Evolutionary conservation across 257 asterid genomes (phyloP), one percentile per base, ranked within the genome.

Genomic region (Parsonsia alboflavescens): DNA sequence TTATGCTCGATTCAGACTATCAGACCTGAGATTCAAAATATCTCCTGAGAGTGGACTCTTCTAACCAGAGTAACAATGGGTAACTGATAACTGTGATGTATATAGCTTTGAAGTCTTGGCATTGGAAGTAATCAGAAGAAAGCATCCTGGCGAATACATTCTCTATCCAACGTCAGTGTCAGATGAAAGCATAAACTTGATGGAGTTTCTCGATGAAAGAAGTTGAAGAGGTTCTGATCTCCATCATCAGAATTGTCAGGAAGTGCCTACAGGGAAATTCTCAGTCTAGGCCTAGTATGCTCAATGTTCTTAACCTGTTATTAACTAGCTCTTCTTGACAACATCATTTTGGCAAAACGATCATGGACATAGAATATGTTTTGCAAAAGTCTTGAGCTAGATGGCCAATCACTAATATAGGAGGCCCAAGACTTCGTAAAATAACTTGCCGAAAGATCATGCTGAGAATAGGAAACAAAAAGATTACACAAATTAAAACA

Each of bases 51-150:
- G 65, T 7, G 2, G 73, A 73, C 12, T 84, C 83, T 1, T 78
- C 78, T 12, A 69, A 84, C 50, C 79, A 81, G 78, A 73, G 80
- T 36, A 16, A n/a, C 70, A 75, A 57, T 84, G 57, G 41, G 75
- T 79, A 63, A 70, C 9, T 11, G 79, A 73, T 21, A 82, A 66
- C 5, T 77, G 82, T 52, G 87, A 84, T 67, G 81, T 81, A 6
- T 84, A 78, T 65, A 84, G 87, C 68, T 81, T 84, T 48, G 83
- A 85, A 17, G 80, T 81, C 49, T 81, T n/a, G n/a, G n/a, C n/a
- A n/a, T n/a, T n/a, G n/a, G n/a, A n/a, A n/a, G n/a, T n/a, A n/a
- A n/a, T n/a, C 0, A 64, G 73, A 68, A 85, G 85, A 13, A 59
- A 39, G 16, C 84, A 83, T 70, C 81, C 81, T 0, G 75, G 81